These are phyloP conservation scores for Dryadomyces quercivorus DNA, from an alignment of 2,329 filamentous ascomycete species.

Conservation along the genomic window DNA sequence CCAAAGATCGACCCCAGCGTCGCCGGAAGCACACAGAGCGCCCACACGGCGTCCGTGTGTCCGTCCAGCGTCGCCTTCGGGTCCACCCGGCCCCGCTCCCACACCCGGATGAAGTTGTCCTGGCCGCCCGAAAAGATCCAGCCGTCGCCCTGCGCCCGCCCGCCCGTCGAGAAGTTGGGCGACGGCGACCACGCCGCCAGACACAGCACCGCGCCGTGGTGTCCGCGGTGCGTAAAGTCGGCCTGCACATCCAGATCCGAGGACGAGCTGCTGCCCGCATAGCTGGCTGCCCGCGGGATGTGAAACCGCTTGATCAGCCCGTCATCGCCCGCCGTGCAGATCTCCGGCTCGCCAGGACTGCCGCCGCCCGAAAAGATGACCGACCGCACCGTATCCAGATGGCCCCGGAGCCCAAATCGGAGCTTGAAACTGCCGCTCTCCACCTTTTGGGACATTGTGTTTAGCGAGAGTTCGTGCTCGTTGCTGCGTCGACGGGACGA, in stretches of 20 bases:
- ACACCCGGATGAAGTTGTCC: slow-evolving; percentile 84
- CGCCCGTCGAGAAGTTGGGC: slow-evolving; percentile 79
- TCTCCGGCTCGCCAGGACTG: slow-evolving; percentile 88
- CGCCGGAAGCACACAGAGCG: slow-evolving; percentile 80
- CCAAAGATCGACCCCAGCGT: slow-evolving; percentile 74
- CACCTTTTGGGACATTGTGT: slow-evolving; percentile 38
- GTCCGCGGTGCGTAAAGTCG: slow-evolving; percentile 91
- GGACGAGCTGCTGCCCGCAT: slow-evolving; percentile 28
- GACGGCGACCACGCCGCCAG: slow-evolving; percentile 79
- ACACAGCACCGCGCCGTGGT: slow-evolving; percentile 79
- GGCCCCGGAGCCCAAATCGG: slow-evolving; percentile 79
- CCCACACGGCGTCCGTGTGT: slow-evolving; percentile 93
- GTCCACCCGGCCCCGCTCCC: slow-evolving; percentile 89
- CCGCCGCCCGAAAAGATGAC: slow-evolving; percentile 96
- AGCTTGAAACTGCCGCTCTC: slow-evolving; percentile 81
- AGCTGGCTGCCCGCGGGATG: slow-evolving; percentile 61
- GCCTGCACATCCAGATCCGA: slow-evolving; percentile 84
- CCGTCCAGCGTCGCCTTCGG: slow-evolving; percentile 90
- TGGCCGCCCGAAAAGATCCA: slow-evolving; percentile 99
- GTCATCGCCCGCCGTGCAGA: slow-evolving; percentile 92
- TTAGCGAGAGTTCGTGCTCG: slow-evolving; percentile 50
- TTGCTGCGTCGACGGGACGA: slow-evolving; percentile 58
- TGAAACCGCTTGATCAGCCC: slow-evolving; percentile 95
- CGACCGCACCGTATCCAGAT: slow-evolving; percentile 84
- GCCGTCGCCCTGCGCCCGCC: slow-evolving; percentile 78